These are phyloP conservation scores for Phytophthora kernoviae DNA, from an alignment of 352 stramenopile genomes.

Conservation along the genomic window DNA sequence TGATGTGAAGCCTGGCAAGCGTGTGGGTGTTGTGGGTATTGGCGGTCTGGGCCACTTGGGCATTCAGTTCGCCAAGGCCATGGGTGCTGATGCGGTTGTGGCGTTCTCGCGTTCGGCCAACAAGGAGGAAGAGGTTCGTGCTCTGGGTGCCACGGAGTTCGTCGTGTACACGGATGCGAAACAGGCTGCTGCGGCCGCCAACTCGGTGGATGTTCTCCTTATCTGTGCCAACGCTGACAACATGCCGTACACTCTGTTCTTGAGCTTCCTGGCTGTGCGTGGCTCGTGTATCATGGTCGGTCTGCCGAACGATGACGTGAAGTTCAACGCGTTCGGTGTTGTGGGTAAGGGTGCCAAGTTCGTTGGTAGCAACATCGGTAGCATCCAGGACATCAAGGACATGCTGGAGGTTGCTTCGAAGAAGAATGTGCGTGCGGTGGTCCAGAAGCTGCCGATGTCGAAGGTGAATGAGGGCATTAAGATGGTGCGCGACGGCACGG, in stretches of 20 bases:
- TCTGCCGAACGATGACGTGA: constrained; percentile 61
- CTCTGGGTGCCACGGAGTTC: constrained; percentile 69
- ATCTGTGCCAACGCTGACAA: constrained; percentile 68
- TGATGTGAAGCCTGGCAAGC: constrained; percentile 49
- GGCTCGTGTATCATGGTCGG: constrained; percentile 75
- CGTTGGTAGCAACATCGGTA: constrained; percentile 76
- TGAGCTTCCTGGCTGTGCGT: constrained; percentile 54
- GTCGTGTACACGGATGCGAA: constrained; percentile 55
- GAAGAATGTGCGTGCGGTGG: constrained; percentile 61
- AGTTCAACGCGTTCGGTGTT: constrained; percentile 53
- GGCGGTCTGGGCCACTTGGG: constrained; percentile 86
- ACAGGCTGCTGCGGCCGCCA: constrained; percentile 22
- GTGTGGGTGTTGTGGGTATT: constrained; percentile 77
- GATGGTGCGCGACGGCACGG: constrained; percentile 39
- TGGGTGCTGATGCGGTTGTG: constrained; percentile 58
- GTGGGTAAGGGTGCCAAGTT: constrained; percentile 48
- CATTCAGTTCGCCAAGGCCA: constrained; percentile 78
- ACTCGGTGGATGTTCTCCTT: constrained; percentile 69
- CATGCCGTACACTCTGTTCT: constrained; percentile 51
- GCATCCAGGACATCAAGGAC: constrained; percentile 78
- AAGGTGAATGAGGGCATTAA: constrained; percentile 45
- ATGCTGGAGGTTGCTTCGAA: constrained; percentile 81
- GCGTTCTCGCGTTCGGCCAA: constrained; percentile 65
- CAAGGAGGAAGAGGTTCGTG: constrained; percentile 61
- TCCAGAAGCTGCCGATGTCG: constrained; percentile 53